Evolutionary conservation across 345 rosid genomes (phyloP).

Genomic region (Eucalyptus globulus): DNA sequence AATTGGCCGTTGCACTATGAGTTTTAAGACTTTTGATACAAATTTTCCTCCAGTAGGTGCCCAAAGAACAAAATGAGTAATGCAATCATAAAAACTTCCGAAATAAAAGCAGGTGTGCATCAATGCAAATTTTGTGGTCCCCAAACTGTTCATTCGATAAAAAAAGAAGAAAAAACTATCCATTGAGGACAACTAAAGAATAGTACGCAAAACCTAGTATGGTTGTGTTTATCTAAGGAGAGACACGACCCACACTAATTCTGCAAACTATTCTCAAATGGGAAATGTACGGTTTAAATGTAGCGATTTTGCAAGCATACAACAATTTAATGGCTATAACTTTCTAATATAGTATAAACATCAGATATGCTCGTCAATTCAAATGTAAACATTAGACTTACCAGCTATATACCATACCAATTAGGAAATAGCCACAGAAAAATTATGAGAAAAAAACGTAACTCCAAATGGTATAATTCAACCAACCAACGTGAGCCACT

Average conservation of each 20-base stretch:
- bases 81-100: not conserved
- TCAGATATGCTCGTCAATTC: not conserved
- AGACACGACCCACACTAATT: not conserved
- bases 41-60: not conserved
- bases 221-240: not conserved
- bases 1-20: rapidly evolving
- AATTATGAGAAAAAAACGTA: not conserved
- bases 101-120: not conserved
- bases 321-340: not conserved
- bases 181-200: not conserved
- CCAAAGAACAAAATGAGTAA: not conserved
- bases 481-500: not conserved
- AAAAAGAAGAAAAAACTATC: too few relatives aligned
- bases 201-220: not conserved
- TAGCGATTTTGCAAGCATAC: not conserved
- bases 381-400: not conserved
- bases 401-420: not conserved
- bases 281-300: not conserved
- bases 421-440: not conserved
- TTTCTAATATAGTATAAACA: not conserved
- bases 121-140: not conserved
- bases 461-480: not conserved
- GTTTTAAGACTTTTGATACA: not conserved
- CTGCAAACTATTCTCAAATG: not conserved
- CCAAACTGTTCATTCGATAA: rapidly evolving